Evolutionary conservation across 139 green algal species (phyloP).

Genomic region (Coelastrella sp.): DNA sequence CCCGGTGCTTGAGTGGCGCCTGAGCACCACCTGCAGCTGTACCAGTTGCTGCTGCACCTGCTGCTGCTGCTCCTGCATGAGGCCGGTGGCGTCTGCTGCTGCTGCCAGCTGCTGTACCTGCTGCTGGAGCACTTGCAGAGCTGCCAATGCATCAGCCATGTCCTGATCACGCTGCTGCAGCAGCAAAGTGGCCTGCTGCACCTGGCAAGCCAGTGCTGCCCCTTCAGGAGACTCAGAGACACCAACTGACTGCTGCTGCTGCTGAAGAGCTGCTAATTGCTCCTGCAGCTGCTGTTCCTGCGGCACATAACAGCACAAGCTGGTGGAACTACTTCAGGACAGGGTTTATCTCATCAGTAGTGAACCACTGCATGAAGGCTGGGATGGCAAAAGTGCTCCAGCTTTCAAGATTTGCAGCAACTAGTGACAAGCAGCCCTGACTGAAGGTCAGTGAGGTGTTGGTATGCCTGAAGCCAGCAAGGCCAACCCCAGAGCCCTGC

Average conservation of each 20-base stretch:
- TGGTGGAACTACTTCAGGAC: too few species aligned
- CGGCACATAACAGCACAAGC: not conserved
- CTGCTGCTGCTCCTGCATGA: not conserved
- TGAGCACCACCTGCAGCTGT: slow-evolving; percentile 28
- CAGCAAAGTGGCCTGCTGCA: not conserved
- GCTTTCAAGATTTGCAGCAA: too few species aligned
- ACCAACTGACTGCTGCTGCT: not conserved
- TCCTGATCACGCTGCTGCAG: slow-evolving; percentile 5
- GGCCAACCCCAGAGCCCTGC: not conserved
- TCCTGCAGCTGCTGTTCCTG: slow-evolving; percentile 21
- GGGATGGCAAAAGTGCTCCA: too few species aligned
- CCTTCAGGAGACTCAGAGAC: not conserved
- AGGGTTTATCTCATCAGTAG: too few species aligned
- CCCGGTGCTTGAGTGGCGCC: not conserved
- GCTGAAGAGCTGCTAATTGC: not conserved
- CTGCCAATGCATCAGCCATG: not conserved
- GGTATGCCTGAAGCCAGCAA: too few species aligned
- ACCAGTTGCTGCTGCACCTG: slow-evolving; percentile 25
- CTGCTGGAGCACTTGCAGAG: slow-evolving; percentile 10
- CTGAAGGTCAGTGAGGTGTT: too few species aligned
- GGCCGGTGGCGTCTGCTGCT: slow-evolving; percentile 4
- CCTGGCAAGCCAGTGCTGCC: not conserved
- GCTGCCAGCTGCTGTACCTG: not conserved
- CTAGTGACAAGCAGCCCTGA: too few species aligned
- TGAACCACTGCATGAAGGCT: too few species aligned